phyloP scores from a whole-genome alignment of 176 grass and related monocot species.

The Aegilops bicornis region DNA sequence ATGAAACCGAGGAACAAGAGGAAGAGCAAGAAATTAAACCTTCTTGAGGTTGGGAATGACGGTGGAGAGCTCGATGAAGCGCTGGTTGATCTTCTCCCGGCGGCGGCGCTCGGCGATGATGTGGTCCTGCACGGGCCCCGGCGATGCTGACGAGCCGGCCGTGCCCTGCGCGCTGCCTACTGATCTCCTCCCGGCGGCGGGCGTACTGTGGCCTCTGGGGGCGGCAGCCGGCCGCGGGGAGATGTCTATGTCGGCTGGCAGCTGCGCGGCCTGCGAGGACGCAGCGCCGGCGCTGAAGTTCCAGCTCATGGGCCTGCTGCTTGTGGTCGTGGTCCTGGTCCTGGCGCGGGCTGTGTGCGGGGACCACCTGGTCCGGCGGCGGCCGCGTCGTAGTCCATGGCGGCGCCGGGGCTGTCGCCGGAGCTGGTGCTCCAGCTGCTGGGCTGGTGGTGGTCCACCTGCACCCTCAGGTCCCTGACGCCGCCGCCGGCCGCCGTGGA shows the following conservation, averaged over 20 bases:
- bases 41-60: conserved; percentile 79
- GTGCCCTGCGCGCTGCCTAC: not conserved
- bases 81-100: conserved; percentile 81
- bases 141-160: not conserved
- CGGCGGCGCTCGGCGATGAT: conserved; percentile 71
- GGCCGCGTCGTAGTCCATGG: conserved; percentile 26
- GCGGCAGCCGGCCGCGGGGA: not conserved
- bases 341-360: conserved; percentile 23
- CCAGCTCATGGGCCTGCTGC: conserved; percentile 42
- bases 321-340: not conserved
- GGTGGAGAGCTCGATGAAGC: conserved; percentile 76
- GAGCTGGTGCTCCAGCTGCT: conserved; percentile 57
- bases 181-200: not conserved
- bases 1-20: not conserved
- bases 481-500: not conserved
- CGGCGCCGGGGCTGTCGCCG: conserved; percentile 26
- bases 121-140: conserved; percentile 61
- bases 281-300: conserved; percentile 45
- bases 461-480: conserved; percentile 25
- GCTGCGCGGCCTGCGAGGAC: conserved; percentile 6
- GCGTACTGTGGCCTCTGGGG: not conserved
- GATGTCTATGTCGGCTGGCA: not conserved
- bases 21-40: conserved; percentile 23
- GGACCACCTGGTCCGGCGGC: conserved; percentile 16
- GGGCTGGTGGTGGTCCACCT: conserved; percentile 21